Base-by-base conservation (phyloP, 2,329 filamentous ascomycete species). In the Penicillium sp. region DNA sequence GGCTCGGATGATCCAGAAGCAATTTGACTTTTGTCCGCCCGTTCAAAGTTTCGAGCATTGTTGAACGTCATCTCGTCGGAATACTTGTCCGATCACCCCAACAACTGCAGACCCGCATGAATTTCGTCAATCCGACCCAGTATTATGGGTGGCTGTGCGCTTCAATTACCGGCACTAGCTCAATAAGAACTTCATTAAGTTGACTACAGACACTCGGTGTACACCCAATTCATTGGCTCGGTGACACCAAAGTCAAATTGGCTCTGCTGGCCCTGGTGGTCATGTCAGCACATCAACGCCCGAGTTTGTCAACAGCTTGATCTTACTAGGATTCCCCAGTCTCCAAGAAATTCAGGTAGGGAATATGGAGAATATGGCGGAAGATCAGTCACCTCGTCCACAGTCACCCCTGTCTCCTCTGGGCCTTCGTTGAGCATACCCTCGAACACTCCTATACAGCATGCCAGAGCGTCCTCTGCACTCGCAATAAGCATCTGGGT, bases 311-410 rank as follows among this genome's bases (percentile, higher is more conserved):
- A 14, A n/a, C 13, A 13, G 11, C 19, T 3, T 10, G 35, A 9
- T 67, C 75, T 74, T 68, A 81, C 77, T 60, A 75, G 70, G 53
- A 76, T 77, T n/a, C 76, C 73, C 79, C 78, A 82, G 33, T 77
- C 75, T n/a, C 73, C 74, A 46, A 73, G 64, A 18, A 67, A 46
- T 3, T 67, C 66, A 13, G 71, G 66, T 6, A 71, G 49, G 6
- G 63, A 61, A 14, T 71, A 64, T 46, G 69, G 47, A 7, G 63
- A 61, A 14, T 71, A 64, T 44, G 69, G 64, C 24, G 68, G 56
- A 19, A 70, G 63, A 47, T 69, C 63, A 5, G 59, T 50, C 19
- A 61, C n/a, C 1, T n/a, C 53, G 46, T 66, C 58, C 9, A 60
- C n/a, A 39, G 6, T 50, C 24, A 39, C 47, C 11, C 31, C 18